A percentile compares a stretch with the other conserved stretches of the same genome.
phyloP scores from a whole-genome alignment of 2,329 filamentous ascomycete species.

The Talaromyces sp. region DNA sequence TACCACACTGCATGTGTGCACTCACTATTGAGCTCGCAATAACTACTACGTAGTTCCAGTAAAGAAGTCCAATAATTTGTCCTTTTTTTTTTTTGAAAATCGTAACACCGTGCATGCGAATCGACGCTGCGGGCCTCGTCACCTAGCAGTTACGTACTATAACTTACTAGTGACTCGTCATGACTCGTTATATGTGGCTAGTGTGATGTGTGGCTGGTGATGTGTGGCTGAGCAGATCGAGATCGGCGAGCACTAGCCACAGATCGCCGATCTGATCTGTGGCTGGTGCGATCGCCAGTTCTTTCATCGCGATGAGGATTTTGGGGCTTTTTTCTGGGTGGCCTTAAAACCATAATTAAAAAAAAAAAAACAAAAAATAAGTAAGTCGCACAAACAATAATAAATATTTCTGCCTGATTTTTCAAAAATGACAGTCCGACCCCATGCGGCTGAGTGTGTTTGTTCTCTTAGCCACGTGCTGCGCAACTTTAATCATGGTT shows the following conservation, averaged over 20 bases:
- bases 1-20: neutral
- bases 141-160: too few species aligned
- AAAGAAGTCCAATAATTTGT: neutral
- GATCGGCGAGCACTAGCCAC: constrained; percentile 10
- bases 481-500: neutral
- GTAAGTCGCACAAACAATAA: neutral
- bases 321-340: too few species aligned
- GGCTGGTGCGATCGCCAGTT: constrained; percentile 2
- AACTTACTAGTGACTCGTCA: too few species aligned
- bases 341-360: too few species aligned
- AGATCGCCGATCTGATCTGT: constrained; percentile 9
- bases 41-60: too few species aligned
- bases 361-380: too few species aligned
- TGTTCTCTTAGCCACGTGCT: neutral
- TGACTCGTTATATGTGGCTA: neutral
- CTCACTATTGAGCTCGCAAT: too few species aligned
- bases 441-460: neutral
- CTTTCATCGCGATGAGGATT: too few species aligned
- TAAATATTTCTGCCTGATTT: neutral
- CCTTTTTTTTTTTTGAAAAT: neutral
- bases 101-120: neutral
- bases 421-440: neutral
- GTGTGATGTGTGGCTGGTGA: constrained; percentile 1
- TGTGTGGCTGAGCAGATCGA: neutral
- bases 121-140: too few species aligned